phyloP scores from a whole-genome alignment of 2,329 filamentous ascomycete species.

The Microascus cirrosus region DNA sequence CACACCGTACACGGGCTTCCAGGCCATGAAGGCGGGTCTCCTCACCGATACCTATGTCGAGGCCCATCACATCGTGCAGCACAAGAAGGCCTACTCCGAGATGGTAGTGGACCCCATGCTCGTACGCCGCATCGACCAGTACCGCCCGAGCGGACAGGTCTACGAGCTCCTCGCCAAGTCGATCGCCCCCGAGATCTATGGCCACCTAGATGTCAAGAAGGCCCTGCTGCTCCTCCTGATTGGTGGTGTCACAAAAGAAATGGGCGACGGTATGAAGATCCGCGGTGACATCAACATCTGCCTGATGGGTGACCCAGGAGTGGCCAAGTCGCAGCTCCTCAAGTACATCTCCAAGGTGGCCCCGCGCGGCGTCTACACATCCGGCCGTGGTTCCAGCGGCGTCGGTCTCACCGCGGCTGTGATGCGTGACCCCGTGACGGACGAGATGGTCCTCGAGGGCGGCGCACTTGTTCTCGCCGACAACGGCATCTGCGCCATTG shows the following conservation, averaged over 20 bases:
- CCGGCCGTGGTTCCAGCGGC: slow-evolving; percentile 68
- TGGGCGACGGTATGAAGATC: slow-evolving; percentile 97
- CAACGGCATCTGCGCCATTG: slow-evolving; percentile 77
- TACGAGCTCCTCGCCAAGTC: slow-evolving; percentile 94
- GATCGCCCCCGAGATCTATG: slow-evolving; percentile 94
- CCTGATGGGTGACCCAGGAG: slow-evolving; percentile 98
- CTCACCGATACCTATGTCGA: slow-evolving; percentile 95
- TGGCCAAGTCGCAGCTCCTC: slow-evolving; percentile 94
- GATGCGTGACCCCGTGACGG: slow-evolving; percentile 73
- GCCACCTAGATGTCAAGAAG: slow-evolving; percentile 96
- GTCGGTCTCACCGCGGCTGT: slow-evolving; percentile 75
- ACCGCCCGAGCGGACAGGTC: slow-evolving; percentile 76
- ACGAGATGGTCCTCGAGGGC: slow-evolving; percentile 76
- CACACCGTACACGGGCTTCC: slow-evolving; percentile 97
- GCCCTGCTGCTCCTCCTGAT: slow-evolving; percentile 90
- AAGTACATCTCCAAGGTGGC: slow-evolving; percentile 99
- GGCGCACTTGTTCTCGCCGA: slow-evolving; percentile 71
- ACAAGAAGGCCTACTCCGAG: slow-evolving; percentile 96
- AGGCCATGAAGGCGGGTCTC: slow-evolving; percentile 91
- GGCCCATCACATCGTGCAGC: slow-evolving; percentile 84
- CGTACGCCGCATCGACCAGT: slow-evolving; percentile 73
- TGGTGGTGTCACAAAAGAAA: slow-evolving; percentile 90
- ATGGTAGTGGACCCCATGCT: slow-evolving; percentile 74
- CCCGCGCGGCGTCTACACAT: slow-evolving; percentile 79
- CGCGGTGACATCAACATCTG: slow-evolving; percentile 98